Base-by-base conservation (phyloP, 2,329 filamentous ascomycete species). In the Rhynchosporium secalis region DNA sequence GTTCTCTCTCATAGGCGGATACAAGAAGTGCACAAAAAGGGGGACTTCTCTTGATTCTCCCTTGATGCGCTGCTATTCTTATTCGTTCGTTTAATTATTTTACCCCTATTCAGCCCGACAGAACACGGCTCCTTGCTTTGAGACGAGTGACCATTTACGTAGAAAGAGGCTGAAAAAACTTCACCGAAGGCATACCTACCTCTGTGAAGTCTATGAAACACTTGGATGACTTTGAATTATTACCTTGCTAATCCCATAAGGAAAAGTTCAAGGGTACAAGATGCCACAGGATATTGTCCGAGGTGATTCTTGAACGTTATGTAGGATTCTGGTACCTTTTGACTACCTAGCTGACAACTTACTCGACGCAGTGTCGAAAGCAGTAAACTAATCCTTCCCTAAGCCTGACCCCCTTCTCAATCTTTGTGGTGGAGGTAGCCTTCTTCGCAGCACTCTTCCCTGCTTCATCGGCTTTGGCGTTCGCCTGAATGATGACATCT, bases 81-180 rank as follows among this genome's bases (percentile, higher is more conserved):
- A 54, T 54, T 54, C 51, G 51, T 29, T 54, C 36, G 51, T 54
- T 28, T 54, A 36, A 20, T 36, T 20, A 10, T 54, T 54, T 41
- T 41, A 41, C 33, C 51, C 51, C 51, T 41, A 54, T 54, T 54
- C 36, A 41, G 51, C n/a, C 49, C 31, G 38, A 52, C 33, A n/a
- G 15, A 52, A 31, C 51, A 33, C 20, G 20, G 20, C 20, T 20
- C 20, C 51, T 33, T 54, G 51, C 20, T 54, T 28, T 40, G 51
- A 54, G 20, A 33, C 36, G 36, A 52, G 29, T 10, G 29, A 51
- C 2, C 29, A n/a, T n/a, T 13, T 20, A 20, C 20, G 20, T 20
- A 20, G 20, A 20, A 20, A 20, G 20, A 20, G 20, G 20, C 20
- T 20, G 20, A 20, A 20, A 20, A 20, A 20, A 20, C 20, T 20